These are phyloP conservation scores for Fraxinus paxiana DNA, from an alignment of 305 asterid genomes.

Conservation along the genomic window DNA sequence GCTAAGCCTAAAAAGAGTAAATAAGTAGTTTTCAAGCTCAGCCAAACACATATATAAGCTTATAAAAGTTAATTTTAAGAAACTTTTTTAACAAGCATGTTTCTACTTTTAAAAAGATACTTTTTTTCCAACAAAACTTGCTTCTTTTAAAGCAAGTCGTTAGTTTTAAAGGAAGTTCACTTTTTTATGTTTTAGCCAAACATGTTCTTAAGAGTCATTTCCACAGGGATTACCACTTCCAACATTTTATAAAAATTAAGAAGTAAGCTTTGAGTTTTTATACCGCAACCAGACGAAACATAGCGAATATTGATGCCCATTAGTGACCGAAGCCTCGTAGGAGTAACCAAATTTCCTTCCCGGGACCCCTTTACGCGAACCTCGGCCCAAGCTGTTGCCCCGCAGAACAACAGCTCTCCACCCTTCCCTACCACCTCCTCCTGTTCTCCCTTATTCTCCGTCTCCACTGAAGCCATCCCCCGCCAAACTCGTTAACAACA, in stretches of 20 bases:
- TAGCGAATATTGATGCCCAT: constrained; percentile 71
- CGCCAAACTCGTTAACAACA: constrained; percentile 24
- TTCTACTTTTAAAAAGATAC: not conserved
- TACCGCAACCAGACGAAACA: constrained; percentile 91
- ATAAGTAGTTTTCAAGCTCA: not conserved
- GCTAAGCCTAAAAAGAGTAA: not conserved
- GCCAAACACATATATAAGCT: not conserved
- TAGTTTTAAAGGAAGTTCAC: not conserved
- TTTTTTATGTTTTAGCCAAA: not conserved
- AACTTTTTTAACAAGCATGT: not conserved
- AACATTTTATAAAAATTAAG: not conserved
- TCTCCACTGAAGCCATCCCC: constrained; percentile 63
- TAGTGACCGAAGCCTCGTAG: constrained; percentile 80
- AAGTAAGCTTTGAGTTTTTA: not conserved
- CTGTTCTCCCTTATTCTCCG: constrained; percentile 44
- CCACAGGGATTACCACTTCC: constrained; percentile 1
- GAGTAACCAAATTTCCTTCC: constrained; percentile 74
- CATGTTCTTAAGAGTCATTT: not conserved
- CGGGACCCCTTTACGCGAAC: constrained; percentile 58
- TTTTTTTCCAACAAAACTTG: not conserved
- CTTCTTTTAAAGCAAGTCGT: not conserved
- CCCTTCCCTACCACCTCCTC: constrained; percentile 44
- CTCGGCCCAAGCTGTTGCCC: constrained; percentile 85
- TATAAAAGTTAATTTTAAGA: not conserved
- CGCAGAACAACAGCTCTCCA: constrained; percentile 88